Evolutionary conservation across 768 basidiomycete genomes (phyloP).

Genomic region (Lentinula boryana): DNA sequence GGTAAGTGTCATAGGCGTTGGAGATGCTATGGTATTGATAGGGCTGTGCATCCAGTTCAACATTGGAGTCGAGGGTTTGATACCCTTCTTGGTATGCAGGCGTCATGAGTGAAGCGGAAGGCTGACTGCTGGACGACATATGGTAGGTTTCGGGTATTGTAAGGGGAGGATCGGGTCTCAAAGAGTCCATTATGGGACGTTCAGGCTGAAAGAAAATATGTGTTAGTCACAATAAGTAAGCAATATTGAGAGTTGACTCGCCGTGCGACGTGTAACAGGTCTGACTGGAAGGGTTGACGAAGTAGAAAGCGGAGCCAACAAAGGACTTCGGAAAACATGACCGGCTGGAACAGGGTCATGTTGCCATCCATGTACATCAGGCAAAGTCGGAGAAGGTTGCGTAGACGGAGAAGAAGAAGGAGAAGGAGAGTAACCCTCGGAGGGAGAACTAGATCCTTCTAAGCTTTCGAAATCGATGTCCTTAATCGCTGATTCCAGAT

Average conservation of each 20-base stretch:
- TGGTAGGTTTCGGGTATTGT: neutral
- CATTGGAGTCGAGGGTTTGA: neutral
- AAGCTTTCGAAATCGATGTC: constrained; percentile 18
- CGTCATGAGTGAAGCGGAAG: neutral
- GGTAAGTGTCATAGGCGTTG: neutral
- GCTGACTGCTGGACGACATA: neutral
- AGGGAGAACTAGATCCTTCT: neutral
- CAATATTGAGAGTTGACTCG: neutral
- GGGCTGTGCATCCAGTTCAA: neutral
- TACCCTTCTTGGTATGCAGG: neutral
- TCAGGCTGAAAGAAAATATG: neutral
- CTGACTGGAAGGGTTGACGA: neutral
- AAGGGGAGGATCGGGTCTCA: constrained; percentile 7
- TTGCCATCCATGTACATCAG: neutral
- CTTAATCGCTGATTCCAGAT: constrained; percentile 39
- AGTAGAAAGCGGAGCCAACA: constrained; percentile 19
- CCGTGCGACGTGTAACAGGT: neutral
- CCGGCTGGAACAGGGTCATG: constrained; percentile 8
- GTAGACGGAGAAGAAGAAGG: neutral
- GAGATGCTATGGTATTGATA: neutral
- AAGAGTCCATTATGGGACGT: neutral
- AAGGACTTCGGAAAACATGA: constrained; percentile 20
- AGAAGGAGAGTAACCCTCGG: constrained; percentile 5
- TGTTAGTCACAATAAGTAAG: neutral
- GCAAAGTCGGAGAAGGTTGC: neutral